Conservation (phyloP, 306 rosid genomes). For the Datisca glomerata region DNA sequence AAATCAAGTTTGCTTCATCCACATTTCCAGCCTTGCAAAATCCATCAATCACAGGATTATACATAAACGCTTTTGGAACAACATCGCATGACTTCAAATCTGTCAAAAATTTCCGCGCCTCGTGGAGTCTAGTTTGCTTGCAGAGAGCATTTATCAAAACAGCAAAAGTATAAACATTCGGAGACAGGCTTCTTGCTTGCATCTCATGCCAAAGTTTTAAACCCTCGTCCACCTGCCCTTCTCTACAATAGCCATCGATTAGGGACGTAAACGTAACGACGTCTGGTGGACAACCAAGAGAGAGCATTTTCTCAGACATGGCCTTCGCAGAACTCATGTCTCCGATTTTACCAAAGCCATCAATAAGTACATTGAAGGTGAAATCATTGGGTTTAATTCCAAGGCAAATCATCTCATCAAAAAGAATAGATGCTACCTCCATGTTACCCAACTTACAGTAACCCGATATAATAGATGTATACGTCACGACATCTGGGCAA, state of each 20-base stretch:
- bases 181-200: conserved; percentile 31
- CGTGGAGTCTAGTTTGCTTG: conserved; percentile 52
- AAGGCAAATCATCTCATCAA: conserved; percentile 41
- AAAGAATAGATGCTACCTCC: conserved; percentile 45
- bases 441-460: conserved; percentile 55
- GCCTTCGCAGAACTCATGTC: conserved; percentile 45
- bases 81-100: conserved; percentile 32
- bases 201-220: conserved; percentile 62
- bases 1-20: conserved; percentile 65
- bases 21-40: conserved; percentile 76
- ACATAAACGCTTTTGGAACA: conserved; percentile 49
- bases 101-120: conserved; percentile 52
- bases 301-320: conserved; percentile 41
- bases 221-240: conserved; percentile 44
- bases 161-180: conserved; percentile 56
- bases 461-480: conserved; percentile 60
- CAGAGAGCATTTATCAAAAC: conserved; percentile 63
- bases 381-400: conserved; percentile 42
- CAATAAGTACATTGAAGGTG: conserved; percentile 55
- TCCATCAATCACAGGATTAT: conserved; percentile 76
- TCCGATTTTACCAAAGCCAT: conserved; percentile 63
- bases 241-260: conserved; percentile 58
- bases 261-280: conserved; percentile 65
- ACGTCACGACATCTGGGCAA: conserved; percentile 47
- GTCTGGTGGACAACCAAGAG: conserved; percentile 42